Percentiles rank a stretch among this genome's conserved stretches.
phyloP scores from a whole-genome alignment of 1,139 yeast species.

The Fermentozyma sake region DNA sequence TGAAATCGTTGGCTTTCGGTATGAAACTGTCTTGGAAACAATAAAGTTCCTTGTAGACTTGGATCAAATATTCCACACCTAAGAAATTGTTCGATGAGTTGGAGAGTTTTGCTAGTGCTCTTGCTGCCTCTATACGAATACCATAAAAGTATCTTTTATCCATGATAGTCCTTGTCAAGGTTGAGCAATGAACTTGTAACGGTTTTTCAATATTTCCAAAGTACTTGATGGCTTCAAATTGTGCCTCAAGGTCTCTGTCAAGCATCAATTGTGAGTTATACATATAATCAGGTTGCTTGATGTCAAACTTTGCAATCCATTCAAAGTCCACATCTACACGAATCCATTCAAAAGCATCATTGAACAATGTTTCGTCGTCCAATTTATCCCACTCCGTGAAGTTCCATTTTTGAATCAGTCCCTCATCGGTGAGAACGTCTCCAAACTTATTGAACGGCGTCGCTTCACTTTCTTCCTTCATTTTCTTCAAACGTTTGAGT shows the following conservation, averaged over 20 bases:
- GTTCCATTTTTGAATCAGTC: constrained; percentile 68
- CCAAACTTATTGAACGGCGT: constrained; percentile 64
- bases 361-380: constrained; percentile 62
- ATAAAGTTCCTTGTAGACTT: constrained; percentile 62
- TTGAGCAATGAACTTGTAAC: constrained; percentile 63
- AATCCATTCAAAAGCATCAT: constrained; percentile 96
- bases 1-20: constrained; percentile 79
- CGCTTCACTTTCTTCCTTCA: constrained; percentile 34
- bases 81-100: constrained; percentile 56
- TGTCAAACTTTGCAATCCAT: constrained; percentile 82
- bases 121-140: constrained; percentile 81
- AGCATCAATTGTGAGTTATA: constrained; percentile 89
- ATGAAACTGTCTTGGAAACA: constrained; percentile 66
- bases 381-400: constrained; percentile 69
- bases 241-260: constrained; percentile 96
- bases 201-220: constrained; percentile 63
- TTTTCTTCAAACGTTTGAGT: constrained; percentile 68
- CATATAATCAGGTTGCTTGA: constrained; percentile 94
- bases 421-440: constrained; percentile 59
- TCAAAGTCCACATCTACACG: constrained; percentile 96
- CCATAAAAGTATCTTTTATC: constrained; percentile 88
- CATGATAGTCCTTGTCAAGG: constrained; percentile 73
- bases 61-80: constrained; percentile 70
- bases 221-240: constrained; percentile 73
- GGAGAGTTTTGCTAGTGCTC: constrained; percentile 67